phyloP scores from a whole-genome alignment of 129 eudicot species.

The Lactuca sativa region DNA sequence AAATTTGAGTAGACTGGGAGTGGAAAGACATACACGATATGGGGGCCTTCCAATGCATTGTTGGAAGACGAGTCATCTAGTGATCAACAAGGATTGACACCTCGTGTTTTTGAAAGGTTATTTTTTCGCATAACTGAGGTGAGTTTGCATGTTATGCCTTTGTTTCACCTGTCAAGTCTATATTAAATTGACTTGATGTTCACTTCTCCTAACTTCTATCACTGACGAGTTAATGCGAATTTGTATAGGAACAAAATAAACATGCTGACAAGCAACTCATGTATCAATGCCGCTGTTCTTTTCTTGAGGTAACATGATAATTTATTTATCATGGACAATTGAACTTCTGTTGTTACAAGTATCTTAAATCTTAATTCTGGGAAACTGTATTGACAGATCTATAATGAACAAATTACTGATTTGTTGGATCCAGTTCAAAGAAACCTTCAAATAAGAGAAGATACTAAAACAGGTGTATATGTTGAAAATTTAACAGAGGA shows the following conservation, averaged over 20 bases:
- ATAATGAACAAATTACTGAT: constrained; percentile 97
- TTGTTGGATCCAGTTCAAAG: constrained; percentile 76
- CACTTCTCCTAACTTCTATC: neutral
- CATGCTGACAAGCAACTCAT: constrained; percentile 70
- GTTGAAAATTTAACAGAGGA: constrained; percentile 94
- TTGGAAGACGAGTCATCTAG: constrained; percentile 49
- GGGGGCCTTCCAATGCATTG: constrained; percentile 95
- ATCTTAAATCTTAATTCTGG: constrained; percentile 17
- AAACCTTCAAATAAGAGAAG: constrained; percentile 94
- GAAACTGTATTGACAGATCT: constrained; percentile 53
- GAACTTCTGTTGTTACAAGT: constrained; percentile 5
- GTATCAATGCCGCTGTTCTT: constrained; percentile 97
- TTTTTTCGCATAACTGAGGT: constrained; percentile 90
- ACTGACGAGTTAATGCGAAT: constrained; percentile 7
- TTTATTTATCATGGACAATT: constrained; percentile 4
- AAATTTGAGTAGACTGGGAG: constrained; percentile 88
- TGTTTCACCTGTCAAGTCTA: neutral
- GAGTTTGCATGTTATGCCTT: neutral
- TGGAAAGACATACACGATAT: constrained; percentile 91
- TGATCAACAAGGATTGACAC: constrained; percentile 90
- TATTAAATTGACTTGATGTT: neutral
- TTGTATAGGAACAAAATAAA: constrained; percentile 71
- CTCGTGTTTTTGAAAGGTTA: constrained; percentile 80
- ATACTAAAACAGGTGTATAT: constrained; percentile 85
- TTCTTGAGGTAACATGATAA: constrained; percentile 74